Evolutionary conservation across 371 early-diverging fungal genomes (phyloP), one percentile per base, ranked within the genome.

Genomic region (Saksenaea vasiformis): DNA sequence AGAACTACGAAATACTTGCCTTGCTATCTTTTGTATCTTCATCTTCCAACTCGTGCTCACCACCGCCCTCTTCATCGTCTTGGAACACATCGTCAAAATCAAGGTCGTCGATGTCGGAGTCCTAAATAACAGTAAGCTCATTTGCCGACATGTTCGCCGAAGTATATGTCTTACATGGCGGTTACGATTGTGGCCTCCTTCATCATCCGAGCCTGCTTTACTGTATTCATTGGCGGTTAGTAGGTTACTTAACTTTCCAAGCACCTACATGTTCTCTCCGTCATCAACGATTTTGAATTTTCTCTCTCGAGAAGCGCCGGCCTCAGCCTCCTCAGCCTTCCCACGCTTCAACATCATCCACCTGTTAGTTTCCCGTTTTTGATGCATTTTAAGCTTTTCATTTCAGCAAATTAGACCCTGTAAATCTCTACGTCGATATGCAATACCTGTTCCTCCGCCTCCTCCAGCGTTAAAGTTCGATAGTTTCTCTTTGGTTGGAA

Each of bases 391-490:
- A 36, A 72, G 39, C 77, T 71, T 47, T 22, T 4, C 10, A 22
- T 19, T 22, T 22, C n/a, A 44, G 1, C 37, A 41, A n/a, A 44
- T 28, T 2, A 64, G 27, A 56, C 1, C 9, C 51, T 1, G 11
- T 22, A 47, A 22, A 47, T 1, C 51, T 22, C 1, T 2, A 10
- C 0, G 10, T 22, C 27, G 22, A 5, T 19, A 47, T 47, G 22
- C 19, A 41, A 57, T 83, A 95, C 88, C 77, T 88, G 87, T 65
- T 90, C 95, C 70, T 98, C 98, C 1, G 95, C 97, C 78, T 98
- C 96, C 62, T 98, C 98, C 19, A 90, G 61, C 0, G 96, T 89
- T 34, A 97, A 76, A 0, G 93, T 92, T 15, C 84, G 83, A 64
- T 94, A 91, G 66, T 87, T 88, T 41, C 92, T 79, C 72, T 91